A percentile compares a stretch with the other conserved stretches of the same genome.
Evolutionary conservation across 106 monocot genomes (phyloP).

Genomic region (Dioscorea dumetorum): DNA sequence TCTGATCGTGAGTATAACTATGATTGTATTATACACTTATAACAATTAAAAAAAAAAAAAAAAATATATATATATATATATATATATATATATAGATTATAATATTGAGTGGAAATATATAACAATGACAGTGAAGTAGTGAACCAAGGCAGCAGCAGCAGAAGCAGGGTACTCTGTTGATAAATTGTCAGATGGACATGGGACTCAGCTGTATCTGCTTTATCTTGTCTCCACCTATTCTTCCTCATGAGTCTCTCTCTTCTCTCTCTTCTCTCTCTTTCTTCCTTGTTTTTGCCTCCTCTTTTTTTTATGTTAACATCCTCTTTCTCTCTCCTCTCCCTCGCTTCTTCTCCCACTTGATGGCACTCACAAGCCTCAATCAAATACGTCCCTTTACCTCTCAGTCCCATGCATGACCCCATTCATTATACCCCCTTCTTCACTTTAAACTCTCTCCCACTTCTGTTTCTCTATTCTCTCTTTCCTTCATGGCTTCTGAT

Average conservation of each 20-base stretch:
- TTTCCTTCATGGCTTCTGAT: not conserved
- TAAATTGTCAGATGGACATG: not conserved
- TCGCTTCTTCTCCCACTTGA: slow-evolving; percentile 7
- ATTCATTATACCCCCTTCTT: slow-evolving; percentile 16
- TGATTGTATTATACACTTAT: too few relatives aligned
- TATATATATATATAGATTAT: too few relatives aligned
- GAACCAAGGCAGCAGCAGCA: too few relatives aligned
- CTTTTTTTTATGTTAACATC: slow-evolving; percentile 10
- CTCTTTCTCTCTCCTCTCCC: not conserved
- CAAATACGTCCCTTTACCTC: slow-evolving; percentile 12
- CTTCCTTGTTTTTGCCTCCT: slow-evolving; percentile 5
- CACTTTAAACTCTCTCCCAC: slow-evolving; percentile 8
- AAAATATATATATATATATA: too few relatives aligned
- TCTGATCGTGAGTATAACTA: too few relatives aligned
- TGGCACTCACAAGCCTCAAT: slow-evolving; percentile 18
- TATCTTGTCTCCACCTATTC: slow-evolving; percentile 6
- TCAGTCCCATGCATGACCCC: slow-evolving; percentile 25
- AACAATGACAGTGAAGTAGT: too few relatives aligned
- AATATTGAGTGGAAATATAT: too few relatives aligned
- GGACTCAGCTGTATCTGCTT: slow-evolving; percentile 4
- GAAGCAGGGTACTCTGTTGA: not conserved
- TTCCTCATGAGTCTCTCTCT: slow-evolving; percentile 2
- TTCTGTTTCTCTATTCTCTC: slow-evolving; percentile 4
- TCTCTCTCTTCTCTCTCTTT: not conserved
- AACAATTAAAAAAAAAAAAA: too few relatives aligned